Evolutionary conservation across 2,329 filamentous ascomycete genomes (phyloP).

Genomic region (Colletotrichum musicola): DNA sequence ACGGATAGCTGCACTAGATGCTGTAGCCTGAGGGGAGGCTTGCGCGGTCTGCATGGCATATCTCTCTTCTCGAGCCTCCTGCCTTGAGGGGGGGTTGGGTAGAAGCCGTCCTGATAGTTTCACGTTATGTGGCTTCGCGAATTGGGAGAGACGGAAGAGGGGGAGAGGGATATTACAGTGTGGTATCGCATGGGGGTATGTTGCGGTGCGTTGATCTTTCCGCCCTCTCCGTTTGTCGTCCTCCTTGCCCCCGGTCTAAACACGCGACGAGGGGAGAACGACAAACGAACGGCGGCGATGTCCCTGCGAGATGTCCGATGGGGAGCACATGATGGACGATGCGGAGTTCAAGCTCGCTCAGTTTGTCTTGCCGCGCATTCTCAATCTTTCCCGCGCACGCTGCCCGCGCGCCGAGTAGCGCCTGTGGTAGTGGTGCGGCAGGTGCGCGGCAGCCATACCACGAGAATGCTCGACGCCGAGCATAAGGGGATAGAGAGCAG

Average conservation of each 20-base stretch:
- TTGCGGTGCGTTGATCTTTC: too few species aligned
- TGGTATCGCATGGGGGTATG: too few species aligned
- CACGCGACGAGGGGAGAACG: background rate
- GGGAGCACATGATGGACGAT: slow-evolving; percentile 8
- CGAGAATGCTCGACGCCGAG: slow-evolving; percentile 28
- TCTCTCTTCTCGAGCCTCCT: background rate
- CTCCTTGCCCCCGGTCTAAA: background rate
- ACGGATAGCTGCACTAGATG: background rate
- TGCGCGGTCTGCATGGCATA: background rate
- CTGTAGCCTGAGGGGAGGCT: background rate
- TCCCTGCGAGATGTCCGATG: slow-evolving; percentile 32
- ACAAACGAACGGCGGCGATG: background rate
- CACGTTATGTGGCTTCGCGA: background rate
- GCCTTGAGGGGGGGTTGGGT: background rate
- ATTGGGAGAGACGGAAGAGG: too few species aligned
- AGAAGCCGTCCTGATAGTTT: background rate
- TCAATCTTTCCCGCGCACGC: background rate
- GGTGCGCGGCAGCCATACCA: slow-evolving; percentile 9
- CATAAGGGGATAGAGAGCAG: background rate
- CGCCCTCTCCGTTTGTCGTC: too few species aligned
- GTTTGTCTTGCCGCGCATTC: background rate
- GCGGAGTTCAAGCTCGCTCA: background rate
- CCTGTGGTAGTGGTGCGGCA: background rate
- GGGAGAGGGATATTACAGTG: too few species aligned
- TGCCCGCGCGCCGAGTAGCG: background rate